These are phyloP conservation scores for Ephemerocybe angulata DNA, from an alignment of 768 basidiomycete genomes.

Conservation along the genomic window DNA sequence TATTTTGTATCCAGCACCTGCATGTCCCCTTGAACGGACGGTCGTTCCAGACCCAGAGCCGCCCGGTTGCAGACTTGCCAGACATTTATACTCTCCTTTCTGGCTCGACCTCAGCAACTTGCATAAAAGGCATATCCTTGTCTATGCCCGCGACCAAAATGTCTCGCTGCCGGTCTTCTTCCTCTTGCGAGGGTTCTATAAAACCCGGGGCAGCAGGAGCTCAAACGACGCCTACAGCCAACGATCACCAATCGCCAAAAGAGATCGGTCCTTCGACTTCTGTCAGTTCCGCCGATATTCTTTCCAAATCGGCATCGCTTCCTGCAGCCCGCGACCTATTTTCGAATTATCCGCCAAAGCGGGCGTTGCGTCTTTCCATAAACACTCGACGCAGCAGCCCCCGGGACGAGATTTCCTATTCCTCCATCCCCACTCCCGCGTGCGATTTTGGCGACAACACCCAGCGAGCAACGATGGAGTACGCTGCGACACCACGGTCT, in stretches of 20 bases:
- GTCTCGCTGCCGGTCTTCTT: not conserved
- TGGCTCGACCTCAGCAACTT: not conserved
- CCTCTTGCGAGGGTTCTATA: not conserved
- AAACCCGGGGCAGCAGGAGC: not conserved
- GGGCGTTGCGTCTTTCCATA: constrained; percentile 4
- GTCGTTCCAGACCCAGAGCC: not conserved
- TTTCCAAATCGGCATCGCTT: constrained; percentile 1
- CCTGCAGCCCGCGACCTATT: not conserved
- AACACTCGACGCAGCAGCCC: not conserved
- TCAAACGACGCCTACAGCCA: constrained; percentile 6
- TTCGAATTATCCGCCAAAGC: constrained; percentile 7
- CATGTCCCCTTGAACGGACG: not conserved
- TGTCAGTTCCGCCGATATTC: constrained; percentile 8
- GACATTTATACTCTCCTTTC: not conserved
- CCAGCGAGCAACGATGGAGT: not conserved
- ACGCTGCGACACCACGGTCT: not conserved
- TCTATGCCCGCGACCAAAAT: not conserved
- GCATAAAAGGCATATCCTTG: not conserved
- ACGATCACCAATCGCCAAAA: constrained; percentile 11
- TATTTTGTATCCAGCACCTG: not conserved
- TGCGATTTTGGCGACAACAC: not conserved
- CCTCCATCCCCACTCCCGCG: not conserved
- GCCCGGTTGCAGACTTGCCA: too few species aligned
- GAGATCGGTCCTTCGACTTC: constrained; percentile 1
- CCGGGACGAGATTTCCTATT: not conserved